Base-by-base conservation (phyloP, 164 flowering plant species). In the Magnolia kwangsiensis region DNA sequence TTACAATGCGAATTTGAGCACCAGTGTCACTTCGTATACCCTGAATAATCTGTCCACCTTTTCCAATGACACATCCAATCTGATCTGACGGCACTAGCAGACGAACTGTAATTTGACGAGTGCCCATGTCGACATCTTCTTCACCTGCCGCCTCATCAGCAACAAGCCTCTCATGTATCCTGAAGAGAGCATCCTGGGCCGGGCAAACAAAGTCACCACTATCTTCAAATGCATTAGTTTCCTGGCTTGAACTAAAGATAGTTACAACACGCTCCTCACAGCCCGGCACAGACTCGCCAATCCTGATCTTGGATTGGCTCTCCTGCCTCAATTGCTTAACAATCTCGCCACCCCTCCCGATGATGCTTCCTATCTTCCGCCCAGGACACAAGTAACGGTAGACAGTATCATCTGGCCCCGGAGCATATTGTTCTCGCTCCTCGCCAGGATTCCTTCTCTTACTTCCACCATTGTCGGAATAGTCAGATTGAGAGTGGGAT, bases 21-120 rank as follows among this genome's bases (percentile, higher is more conserved):
- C 96, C 95, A 61, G 92, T 90, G 8, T 96, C 99, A 85, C 83
- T 86, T 10, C 98, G 94, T 72, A 96, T 92, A 61, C 77, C 87
- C 80, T 92, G 97, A 75, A 94, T 90, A 74, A 96, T 90, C 78
- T 90, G 94, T 10, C 99, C 99, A 76, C 99, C 99, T 82, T 94
- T 96, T 21, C 99, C 99, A 84, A 94, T 90, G 67, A 96, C 72
- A 80, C 98, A 91, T 23, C 99, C 98, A 80, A 96, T 94, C 88
- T 96, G 99, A 88, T 96, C 99, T 19, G 98, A 89, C 5, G 99
- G 93, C 11, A 96, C 98, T 75, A 96, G 97, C 73, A 96, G 86
- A 37, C 91, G 84, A 69, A 87, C 90, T 45, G 90, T 90, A 75
- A 92, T 87, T 70, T 91, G 90, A 5, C 79, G 90, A 55, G 72